Conservation (phyloP, 257 asterid species). For the Henckelia pumila region DNA sequence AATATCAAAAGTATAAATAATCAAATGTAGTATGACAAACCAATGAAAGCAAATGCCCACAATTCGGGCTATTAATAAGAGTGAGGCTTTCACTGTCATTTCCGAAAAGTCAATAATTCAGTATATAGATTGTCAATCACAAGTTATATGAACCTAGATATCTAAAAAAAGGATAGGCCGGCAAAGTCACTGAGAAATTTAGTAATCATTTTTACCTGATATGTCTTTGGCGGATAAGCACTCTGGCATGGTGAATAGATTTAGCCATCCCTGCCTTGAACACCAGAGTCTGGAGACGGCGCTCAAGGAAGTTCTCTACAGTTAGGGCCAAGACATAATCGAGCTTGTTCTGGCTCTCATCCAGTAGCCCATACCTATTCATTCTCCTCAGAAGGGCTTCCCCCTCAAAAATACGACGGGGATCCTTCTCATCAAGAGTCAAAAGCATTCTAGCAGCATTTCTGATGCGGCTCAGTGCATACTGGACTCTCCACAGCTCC, state of each 20-base stretch:
- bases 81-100: not conserved
- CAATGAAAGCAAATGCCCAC: not conserved
- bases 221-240: slow-evolving; percentile 83
- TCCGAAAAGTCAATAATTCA: not conserved
- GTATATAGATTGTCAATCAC: not conserved
- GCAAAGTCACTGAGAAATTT: not conserved
- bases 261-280: slow-evolving; percentile 92
- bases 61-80: not conserved
- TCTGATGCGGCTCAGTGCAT: slow-evolving; percentile 79
- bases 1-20: too few species aligned
- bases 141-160: not conserved
- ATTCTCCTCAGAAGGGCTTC: slow-evolving; percentile 89
- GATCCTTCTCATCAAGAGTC: slow-evolving; percentile 85
- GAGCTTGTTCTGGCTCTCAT: slow-evolving; percentile 85
- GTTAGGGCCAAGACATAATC: slow-evolving; percentile 86
- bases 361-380: slow-evolving; percentile 72
- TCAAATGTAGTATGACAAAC: not conserved
- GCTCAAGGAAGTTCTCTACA: slow-evolving; percentile 84
- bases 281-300: slow-evolving; percentile 82
- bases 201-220: slow-evolving; percentile 49
- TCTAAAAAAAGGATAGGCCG: not conserved
- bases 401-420: slow-evolving; percentile 79
- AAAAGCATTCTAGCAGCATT: slow-evolving; percentile 71
- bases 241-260: slow-evolving; percentile 89
- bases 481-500: slow-evolving; percentile 93